Evolutionary conservation across 805 yeast genomes (phyloP), one percentile per base, ranked within the genome.

Genomic region (Cephaloascus fragrans): DNA sequence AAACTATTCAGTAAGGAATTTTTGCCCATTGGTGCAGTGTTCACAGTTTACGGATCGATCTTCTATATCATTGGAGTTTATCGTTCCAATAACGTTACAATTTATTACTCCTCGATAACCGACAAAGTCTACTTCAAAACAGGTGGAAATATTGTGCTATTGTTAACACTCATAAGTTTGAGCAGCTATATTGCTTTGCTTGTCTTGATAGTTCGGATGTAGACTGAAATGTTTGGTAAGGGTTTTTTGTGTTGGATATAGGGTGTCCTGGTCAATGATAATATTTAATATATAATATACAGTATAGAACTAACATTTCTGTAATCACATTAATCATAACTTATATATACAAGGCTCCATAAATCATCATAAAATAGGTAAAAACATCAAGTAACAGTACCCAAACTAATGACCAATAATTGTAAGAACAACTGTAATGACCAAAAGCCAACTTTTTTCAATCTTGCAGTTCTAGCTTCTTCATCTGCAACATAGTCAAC

Each of bases 391-490:
- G 81, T 77, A 32, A 78, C 71, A 9, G 87, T 79, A 3, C 95
- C 94, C 18, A 89, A 63, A 34, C 95, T 84, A 73, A 93, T 77
- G 19, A 93, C 71, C 15, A 89, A 61, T 37, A 87, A 63, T 56
- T 93, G 98, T 23, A 90, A 68, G 18, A 93, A 58, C 38, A 88
- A 62, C 57, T 93, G 97, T 32, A 87, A 57, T 2, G 95, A 77
- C 97, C 97, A 93, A 53, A 90, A 85, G 1, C 95, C 93, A 8
- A 93, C 88, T 53, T 88, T 82, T 47, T 74, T 75, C 69, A 90
- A 67, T 39, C 97, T 61, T 20, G 78, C 65, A 12, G 77, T 65
- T 36, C 93, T 67, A 29, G 77, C 77, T 47, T 85, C 84, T 47
- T 93, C 97, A 56, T 93, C 94, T 9, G 82, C 82, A 17, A 87